phyloP scores from a whole-genome alignment of 1,284 basidiomycete genomes.

The Lignosus rhinocerotis region DNA sequence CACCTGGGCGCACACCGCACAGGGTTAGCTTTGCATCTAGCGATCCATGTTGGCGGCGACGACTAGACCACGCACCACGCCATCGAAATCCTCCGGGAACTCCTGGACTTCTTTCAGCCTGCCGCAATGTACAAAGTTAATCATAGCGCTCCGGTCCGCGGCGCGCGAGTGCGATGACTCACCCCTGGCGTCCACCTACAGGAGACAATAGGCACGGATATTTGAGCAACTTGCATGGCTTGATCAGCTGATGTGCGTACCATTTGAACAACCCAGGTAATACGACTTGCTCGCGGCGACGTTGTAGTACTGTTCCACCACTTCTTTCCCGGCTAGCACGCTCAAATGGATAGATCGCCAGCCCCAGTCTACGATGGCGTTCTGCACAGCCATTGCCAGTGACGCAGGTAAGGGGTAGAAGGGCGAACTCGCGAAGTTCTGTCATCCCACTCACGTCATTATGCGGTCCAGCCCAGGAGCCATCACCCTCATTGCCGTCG shows the following conservation, averaged over 20 bases:
- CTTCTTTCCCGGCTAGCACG: conserved; percentile 29
- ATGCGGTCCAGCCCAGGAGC: conserved; percentile 29
- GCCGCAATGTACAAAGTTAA: not conserved
- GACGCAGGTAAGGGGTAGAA: not conserved
- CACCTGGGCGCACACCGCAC: conserved; percentile 16
- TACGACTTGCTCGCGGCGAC: conserved; percentile 28
- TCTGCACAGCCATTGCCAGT: conserved; percentile 11
- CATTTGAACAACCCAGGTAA: conserved; percentile 34
- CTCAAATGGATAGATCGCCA: conserved; percentile 32
- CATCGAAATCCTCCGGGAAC: conserved; percentile 34
- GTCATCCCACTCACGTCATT: conserved; percentile 26
- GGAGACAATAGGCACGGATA: not conserved
- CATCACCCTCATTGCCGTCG: conserved; percentile 17
- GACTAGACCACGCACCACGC: conserved; percentile 21
- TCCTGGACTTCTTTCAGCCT: conserved; percentile 31
- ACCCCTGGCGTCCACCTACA: conserved; percentile 32
- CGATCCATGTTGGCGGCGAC: not conserved
- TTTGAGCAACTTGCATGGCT: not conserved
- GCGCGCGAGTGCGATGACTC: not conserved
- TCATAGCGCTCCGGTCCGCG: too few relatives aligned
- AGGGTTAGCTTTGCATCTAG: not conserved
- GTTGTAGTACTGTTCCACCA: conserved; percentile 30
- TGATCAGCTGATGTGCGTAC: conserved; percentile 14
- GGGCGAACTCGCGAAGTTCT: not conserved
- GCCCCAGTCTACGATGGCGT: conserved; percentile 33